Evolutionary conservation across 192 early-diverging fungal genomes (phyloP).

Genomic region (Endogone sp.): DNA sequence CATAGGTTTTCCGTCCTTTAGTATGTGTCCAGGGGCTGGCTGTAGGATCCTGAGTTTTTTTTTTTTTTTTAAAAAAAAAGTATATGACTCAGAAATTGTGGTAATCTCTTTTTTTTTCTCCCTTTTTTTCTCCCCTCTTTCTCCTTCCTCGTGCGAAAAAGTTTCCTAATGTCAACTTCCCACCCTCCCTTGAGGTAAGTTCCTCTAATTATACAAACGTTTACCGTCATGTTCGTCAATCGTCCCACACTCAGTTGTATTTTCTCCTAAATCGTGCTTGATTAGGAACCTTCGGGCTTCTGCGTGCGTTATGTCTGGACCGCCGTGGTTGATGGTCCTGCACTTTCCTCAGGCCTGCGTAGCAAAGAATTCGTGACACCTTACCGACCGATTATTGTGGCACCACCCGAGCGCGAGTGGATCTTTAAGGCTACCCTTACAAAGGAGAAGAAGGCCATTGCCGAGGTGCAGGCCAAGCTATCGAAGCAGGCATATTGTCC

Average conservation of each 20-base stretch:
- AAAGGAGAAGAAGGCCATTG: constrained; percentile 22
- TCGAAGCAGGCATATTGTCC: constrained; percentile 30
- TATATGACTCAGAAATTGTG: neutral
- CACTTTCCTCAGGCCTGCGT: constrained; percentile 15
- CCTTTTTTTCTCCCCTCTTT: no score
- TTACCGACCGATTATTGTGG: constrained; percentile 30
- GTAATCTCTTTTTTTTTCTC: neutral
- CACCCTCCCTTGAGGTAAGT: constrained; percentile 26
- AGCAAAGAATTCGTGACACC: constrained; percentile 25
- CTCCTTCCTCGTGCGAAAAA: constrained; percentile 1
- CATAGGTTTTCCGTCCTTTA: no score
- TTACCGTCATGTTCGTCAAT: no score
- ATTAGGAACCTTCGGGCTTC: constrained; percentile 29
- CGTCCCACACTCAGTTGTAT: no score
- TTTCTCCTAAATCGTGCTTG: no score
- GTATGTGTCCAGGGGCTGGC: no score
- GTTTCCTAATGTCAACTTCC: constrained; percentile 38
- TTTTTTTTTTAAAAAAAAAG: neutral
- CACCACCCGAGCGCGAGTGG: constrained; percentile 28
- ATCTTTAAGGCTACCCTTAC: constrained; percentile 12
- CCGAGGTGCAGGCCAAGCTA: constrained; percentile 31
- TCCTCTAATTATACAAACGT: no score
- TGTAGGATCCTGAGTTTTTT: neutral
- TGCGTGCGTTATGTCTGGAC: constrained; percentile 26
- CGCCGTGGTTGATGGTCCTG: constrained; percentile 31